Evolutionary conservation across 345 rosid genomes (phyloP).

Genomic region (Aquilaria sinensis): DNA sequence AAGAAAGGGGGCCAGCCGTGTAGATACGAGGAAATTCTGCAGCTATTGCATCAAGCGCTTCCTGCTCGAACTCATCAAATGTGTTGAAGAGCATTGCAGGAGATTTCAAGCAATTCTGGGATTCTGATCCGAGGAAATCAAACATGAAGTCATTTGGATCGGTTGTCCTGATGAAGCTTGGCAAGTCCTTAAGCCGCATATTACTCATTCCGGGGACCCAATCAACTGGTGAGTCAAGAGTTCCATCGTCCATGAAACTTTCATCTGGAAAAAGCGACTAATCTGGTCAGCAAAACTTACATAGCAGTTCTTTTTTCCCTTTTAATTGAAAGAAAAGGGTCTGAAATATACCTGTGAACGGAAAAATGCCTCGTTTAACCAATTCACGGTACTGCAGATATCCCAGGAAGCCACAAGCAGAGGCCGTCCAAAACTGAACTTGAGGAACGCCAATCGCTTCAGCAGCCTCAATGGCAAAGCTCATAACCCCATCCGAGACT

Average conservation of each 20-base stretch:
- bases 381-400: slow-evolving; percentile 8
- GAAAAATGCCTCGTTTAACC: slow-evolving; percentile 16
- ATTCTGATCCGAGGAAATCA: slow-evolving; percentile 11
- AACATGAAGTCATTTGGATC: slow-evolving; percentile 16
- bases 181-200: slow-evolving; percentile 16
- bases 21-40: slow-evolving; percentile 14
- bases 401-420: slow-evolving; percentile 11
- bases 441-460: slow-evolving; percentile 3
- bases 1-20: slow-evolving; percentile 16
- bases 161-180: slow-evolving; percentile 19
- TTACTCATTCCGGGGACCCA: slow-evolving; percentile 22
- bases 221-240: slow-evolving; percentile 14
- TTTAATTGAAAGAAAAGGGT: background rate
- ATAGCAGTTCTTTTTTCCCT: background rate
- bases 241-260: slow-evolving; percentile 14
- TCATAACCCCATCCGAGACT: slow-evolving; percentile 16
- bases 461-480: slow-evolving; percentile 12
- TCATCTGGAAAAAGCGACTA: slow-evolving; percentile 3
- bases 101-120: slow-evolving; percentile 11
- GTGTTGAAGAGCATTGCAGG: slow-evolving; percentile 19
- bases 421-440: slow-evolving; percentile 15
- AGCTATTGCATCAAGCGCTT: slow-evolving; percentile 13
- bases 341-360: slow-evolving; percentile 14
- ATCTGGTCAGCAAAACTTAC: background rate
- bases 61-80: slow-evolving; percentile 16